Percentiles rank a stretch among this genome's conserved stretches.
Evolutionary conservation across 139 green algal genomes (phyloP).

Genomic region (Spirogloea muscicola): DNA sequence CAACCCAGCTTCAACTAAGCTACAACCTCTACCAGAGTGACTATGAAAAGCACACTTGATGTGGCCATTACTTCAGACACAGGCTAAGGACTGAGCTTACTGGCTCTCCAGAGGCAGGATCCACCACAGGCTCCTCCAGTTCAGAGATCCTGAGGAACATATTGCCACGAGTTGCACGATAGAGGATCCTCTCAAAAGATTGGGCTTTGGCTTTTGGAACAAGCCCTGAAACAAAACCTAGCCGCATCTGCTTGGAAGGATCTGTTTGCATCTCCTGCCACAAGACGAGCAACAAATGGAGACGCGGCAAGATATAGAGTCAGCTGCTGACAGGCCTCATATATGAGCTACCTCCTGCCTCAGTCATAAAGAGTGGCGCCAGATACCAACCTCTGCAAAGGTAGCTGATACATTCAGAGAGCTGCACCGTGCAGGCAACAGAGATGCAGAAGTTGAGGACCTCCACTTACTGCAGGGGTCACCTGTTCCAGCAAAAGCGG

Average conservation of each 20-base stretch:
- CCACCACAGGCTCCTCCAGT: conserved; percentile 62
- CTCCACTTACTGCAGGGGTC: no score
- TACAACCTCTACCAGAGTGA: background rate
- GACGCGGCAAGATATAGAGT: no score
- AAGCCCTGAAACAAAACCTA: conserved; percentile 87
- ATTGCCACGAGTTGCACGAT: conserved; percentile 97
- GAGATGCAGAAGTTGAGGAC: no score
- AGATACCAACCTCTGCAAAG: no score
- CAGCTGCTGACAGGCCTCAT: no score
- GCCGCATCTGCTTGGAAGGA: conserved; percentile 54
- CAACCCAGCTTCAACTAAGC: no score
- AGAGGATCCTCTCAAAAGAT: conserved; percentile 93
- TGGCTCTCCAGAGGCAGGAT: conserved; percentile 77
- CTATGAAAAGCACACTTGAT: conserved; percentile 1
- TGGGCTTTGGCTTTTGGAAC: conserved; percentile 76
- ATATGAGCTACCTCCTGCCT: no score
- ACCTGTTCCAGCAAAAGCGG: conserved; percentile 44
- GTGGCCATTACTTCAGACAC: no score
- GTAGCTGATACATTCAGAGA: no score
- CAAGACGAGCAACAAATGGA: background rate
- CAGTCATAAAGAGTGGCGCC: no score
- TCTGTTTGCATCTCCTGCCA: conserved; percentile 44
- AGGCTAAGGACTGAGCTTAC: no score
- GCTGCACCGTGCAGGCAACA: no score
- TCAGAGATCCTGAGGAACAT: conserved; percentile 82